Percentiles rank a stretch among this genome's conserved stretches.
phyloP scores from a whole-genome alignment of 1,284 basidiomycete genomes.

The Acaromyces ingoldii region DNA sequence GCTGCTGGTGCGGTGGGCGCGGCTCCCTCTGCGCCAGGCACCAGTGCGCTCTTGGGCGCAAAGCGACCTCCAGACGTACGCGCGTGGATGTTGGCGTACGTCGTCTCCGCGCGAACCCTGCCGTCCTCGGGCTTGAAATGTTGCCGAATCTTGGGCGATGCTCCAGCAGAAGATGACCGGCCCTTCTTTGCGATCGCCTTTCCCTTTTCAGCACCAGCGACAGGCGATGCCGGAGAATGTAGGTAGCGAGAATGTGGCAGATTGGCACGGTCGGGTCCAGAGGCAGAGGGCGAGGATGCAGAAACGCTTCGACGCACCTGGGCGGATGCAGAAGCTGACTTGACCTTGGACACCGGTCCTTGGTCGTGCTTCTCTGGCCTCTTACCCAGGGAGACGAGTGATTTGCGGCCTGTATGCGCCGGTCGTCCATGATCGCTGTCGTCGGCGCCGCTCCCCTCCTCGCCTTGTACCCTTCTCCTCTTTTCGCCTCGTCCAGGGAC shows the following conservation, averaged over 20 bases:
- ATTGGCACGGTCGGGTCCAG: not conserved
- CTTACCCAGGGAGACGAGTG: not conserved
- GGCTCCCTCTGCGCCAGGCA: conserved; percentile 1
- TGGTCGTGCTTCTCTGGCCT: too few relatives aligned
- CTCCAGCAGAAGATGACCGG: too few relatives aligned
- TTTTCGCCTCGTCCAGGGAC: too few relatives aligned
- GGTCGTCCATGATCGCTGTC: not conserved
- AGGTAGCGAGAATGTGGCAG: not conserved
- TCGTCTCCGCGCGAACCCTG: conserved; percentile 4
- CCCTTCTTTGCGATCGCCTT: too few relatives aligned
- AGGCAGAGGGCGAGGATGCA: not conserved
- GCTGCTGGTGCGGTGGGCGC: conserved; percentile 1
- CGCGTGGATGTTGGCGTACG: conserved; percentile 14
- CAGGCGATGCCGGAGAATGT: not conserved
- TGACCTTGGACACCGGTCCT: not conserved
- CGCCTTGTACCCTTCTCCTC: not conserved
- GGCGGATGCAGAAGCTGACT: not conserved
- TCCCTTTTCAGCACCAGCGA: too few relatives aligned
- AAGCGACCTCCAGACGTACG: conserved; percentile 15
- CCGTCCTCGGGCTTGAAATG: not conserved
- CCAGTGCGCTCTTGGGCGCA: conserved; percentile 12
- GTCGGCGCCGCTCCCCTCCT: not conserved
- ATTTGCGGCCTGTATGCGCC: not conserved
- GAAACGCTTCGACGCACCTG: not conserved
- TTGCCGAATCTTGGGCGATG: not conserved